Conservation (phyloP, 352 stramenopile species). For the Pseudoperonospora humuli region DNA sequence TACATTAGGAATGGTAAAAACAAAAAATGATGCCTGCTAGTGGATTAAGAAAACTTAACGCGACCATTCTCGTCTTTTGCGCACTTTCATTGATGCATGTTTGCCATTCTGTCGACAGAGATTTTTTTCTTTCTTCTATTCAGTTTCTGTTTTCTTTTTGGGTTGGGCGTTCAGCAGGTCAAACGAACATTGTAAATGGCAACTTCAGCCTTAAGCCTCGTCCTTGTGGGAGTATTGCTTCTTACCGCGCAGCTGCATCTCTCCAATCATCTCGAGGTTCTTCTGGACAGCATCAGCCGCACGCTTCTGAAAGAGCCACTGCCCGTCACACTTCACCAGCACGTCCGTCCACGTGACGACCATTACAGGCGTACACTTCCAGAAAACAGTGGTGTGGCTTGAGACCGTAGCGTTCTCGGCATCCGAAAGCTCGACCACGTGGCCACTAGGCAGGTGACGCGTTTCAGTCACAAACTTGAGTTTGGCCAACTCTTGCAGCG, state of each 20-base stretch:
- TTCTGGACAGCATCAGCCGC: constrained; percentile 76
- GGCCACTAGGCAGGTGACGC: constrained; percentile 70
- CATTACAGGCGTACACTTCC: constrained; percentile 82
- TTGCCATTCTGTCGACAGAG: background rate
- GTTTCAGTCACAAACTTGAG: constrained; percentile 80
- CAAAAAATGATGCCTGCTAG: background rate
- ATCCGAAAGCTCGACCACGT: constrained; percentile 64
- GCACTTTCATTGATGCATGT: background rate
- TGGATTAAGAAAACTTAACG: background rate
- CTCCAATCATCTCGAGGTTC: constrained; percentile 84
- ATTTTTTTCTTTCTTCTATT: background rate
- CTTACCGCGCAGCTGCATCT: constrained; percentile 85
- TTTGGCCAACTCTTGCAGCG: constrained; percentile 54
- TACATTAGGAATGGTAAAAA: too few species aligned
- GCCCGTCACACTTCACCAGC: constrained; percentile 63
- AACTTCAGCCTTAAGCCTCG: constrained; percentile 31
- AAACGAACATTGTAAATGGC: too few species aligned
- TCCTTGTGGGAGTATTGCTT: constrained; percentile 80
- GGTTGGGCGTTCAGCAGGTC: too few species aligned
- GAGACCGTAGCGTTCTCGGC: constrained; percentile 43
- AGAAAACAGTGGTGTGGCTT: constrained; percentile 71
- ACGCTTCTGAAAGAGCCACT: constrained; percentile 71
- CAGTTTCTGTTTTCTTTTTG: background rate
- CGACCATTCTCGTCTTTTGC: too few species aligned
- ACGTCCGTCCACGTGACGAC: constrained; percentile 74